phyloP scores from a whole-genome alignment of 169 alveolate genomes.

The Cryptosporidium muris region DNA sequence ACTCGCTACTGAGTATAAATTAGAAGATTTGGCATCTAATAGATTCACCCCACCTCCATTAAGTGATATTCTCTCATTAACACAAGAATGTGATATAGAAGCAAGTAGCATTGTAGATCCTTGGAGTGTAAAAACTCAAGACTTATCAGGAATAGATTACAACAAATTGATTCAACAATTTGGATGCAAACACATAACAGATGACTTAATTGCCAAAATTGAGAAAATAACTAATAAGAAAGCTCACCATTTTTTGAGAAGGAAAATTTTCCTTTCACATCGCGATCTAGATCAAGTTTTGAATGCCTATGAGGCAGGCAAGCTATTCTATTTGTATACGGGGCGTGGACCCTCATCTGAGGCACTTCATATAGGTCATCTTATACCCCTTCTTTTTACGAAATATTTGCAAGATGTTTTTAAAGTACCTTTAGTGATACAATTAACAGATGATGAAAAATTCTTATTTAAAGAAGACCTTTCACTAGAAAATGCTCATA shows the following conservation, averaged over 20 bases:
- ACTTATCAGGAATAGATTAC: conserved; percentile 87
- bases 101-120: conserved; percentile 73
- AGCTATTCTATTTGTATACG: conserved; percentile 94
- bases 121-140: conserved; percentile 70
- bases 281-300: conserved; percentile 94
- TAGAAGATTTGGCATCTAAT: conserved; percentile 23
- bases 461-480: conserved; percentile 93
- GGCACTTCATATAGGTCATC: conserved; percentile 97
- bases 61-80: conserved; percentile 25
- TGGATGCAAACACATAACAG: conserved; percentile 90
- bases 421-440: conserved; percentile 97
- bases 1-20: conserved; percentile 18
- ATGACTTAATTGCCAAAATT: conserved; percentile 84
- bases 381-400: conserved; percentile 97
- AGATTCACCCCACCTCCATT: conserved; percentile 24
- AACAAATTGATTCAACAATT: conserved; percentile 91
- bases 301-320: conserved; percentile 91
- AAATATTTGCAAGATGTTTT: conserved; percentile 96
- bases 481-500: conserved; percentile 85
- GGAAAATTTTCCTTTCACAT: conserved; percentile 98
- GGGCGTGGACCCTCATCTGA: conserved; percentile 99
- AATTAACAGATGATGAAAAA: conserved; percentile 99
- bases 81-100: conserved; percentile 32
- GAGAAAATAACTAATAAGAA: conserved; percentile 78
- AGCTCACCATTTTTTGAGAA: conserved; percentile 81